A percentile compares a stretch with the other conserved stretches of the same genome.
Evolutionary conservation across 2,329 filamentous ascomycete genomes (phyloP).

Genomic region (Scleromitrula shiraiana): DNA sequence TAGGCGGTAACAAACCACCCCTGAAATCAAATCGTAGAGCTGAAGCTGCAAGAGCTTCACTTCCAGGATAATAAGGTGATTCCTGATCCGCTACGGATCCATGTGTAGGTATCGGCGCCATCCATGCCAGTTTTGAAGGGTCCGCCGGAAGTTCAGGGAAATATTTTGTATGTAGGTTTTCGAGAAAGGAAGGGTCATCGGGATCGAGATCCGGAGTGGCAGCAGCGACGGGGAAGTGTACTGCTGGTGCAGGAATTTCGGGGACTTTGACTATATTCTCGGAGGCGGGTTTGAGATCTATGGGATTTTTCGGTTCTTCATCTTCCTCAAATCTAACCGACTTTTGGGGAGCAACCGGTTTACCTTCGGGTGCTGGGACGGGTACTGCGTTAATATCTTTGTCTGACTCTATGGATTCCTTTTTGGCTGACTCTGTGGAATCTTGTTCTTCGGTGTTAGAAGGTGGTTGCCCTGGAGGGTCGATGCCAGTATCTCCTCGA

Average conservation of each 20-base stretch:
- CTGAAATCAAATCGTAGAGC: slow-evolving; percentile 84
- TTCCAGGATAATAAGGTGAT: slow-evolving; percentile 75
- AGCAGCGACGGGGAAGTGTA: slow-evolving; percentile 36
- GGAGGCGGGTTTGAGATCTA: slow-evolving; percentile 30
- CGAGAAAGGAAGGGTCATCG: slow-evolving; percentile 71
- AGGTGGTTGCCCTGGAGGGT: no score
- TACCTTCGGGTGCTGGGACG: slow-evolving; percentile 20
- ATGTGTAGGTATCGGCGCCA: slow-evolving; percentile 62
- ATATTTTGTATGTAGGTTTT: slow-evolving; percentile 82
- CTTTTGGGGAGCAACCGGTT: slow-evolving; percentile 34
- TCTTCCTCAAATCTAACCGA: slow-evolving; percentile 33
- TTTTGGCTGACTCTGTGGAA: neutral
- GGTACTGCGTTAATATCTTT: slow-evolving; percentile 10
- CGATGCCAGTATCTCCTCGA: slow-evolving; percentile 27
- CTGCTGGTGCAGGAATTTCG: slow-evolving; percentile 35
- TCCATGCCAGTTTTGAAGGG: slow-evolving; percentile 82
- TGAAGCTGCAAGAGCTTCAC: slow-evolving; percentile 62
- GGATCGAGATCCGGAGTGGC: slow-evolving; percentile 70
- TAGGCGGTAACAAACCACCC: slow-evolving; percentile 71
- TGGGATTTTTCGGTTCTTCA: slow-evolving; percentile 35
- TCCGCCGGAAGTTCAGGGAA: slow-evolving; percentile 83
- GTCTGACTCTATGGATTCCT: neutral
- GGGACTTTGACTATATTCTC: slow-evolving; percentile 48
- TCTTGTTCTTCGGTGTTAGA: no score
- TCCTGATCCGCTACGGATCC: slow-evolving; percentile 57